Conservation (phyloP, 2,329 filamentous ascomycete genomes). For the Fusarium burgessii region DNA sequence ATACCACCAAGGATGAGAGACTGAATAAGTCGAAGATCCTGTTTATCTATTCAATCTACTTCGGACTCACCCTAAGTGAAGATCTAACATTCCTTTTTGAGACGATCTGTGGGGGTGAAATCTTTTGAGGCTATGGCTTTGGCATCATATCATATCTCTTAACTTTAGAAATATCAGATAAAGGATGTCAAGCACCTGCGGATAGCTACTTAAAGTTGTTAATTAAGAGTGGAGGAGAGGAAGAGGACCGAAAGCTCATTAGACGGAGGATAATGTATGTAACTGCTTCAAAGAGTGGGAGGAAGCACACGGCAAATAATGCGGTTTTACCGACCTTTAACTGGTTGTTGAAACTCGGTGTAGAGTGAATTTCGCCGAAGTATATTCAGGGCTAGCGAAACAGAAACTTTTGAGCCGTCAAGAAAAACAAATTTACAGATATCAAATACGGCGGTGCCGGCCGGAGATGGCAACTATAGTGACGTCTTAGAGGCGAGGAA, state of each 20-base stretch:
- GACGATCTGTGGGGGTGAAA: neutral
- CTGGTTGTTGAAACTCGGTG: conserved; percentile 1
- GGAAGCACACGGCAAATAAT: conserved; percentile 5
- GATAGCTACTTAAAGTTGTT: neutral
- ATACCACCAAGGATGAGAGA: conserved; percentile 27
- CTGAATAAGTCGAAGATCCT: conserved; percentile 16
- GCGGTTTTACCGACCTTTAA: neutral
- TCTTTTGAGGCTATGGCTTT: conserved; percentile 13
- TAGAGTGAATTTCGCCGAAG: conserved; percentile 5
- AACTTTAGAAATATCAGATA: neutral
- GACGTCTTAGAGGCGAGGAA: neutral
- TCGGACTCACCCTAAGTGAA: neutral
- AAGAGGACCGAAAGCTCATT: neutral
- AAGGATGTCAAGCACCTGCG: too few relatives aligned
- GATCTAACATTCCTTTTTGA: neutral
- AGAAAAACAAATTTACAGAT: neutral
- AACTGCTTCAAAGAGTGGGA: neutral
- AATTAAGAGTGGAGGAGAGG: neutral
- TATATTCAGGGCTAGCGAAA: neutral
- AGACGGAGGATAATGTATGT: neutral
- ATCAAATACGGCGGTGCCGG: conserved; percentile 6
- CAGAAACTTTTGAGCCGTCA: neutral
- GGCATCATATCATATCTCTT: neutral
- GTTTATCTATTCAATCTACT: conserved; percentile 3
- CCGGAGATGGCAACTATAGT: neutral